Evolutionary conservation across 768 basidiomycete genomes (phyloP).

Genomic region (Lactifluus hygrophoroides): DNA sequence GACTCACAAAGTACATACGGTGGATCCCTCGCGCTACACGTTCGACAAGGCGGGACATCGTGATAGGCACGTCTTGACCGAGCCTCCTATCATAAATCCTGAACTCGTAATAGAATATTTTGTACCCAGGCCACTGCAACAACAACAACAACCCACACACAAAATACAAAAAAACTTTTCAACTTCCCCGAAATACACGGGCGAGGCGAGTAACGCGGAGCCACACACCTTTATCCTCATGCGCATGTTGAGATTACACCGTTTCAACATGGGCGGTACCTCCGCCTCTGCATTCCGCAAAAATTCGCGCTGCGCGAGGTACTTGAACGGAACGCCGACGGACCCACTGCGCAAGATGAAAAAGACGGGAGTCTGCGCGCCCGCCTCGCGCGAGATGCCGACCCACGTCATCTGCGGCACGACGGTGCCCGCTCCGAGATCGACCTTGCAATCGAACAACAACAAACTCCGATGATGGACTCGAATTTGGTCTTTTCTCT

Average conservation of each 20-base stretch:
- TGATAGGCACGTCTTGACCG: neutral
- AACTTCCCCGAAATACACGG: neutral
- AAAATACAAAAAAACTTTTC: neutral
- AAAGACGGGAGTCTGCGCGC: neutral
- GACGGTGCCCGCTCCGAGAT: constrained; percentile 2
- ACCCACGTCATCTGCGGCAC: constrained; percentile 8
- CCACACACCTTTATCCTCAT: neutral
- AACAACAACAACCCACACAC: neutral
- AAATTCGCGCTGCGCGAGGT: neutral
- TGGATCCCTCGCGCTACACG: neutral
- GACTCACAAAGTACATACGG: neutral
- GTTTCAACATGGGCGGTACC: neutral
- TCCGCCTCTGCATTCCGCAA: neutral
- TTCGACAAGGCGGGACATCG: constrained; percentile 2
- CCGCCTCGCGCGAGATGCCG: neutral
- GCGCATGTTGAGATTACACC: constrained; percentile 1
- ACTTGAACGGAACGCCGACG: constrained; percentile 3
- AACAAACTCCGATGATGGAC: neutral
- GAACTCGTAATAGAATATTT: constrained; percentile 5
- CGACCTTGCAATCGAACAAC: neutral
- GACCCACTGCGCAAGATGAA: constrained; percentile 1
- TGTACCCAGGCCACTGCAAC: constrained; percentile 10
- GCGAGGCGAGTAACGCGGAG: no score
- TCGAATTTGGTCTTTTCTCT: no score
- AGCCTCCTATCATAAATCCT: constrained; percentile 3